Evolutionary conservation across 768 basidiomycete species (phyloP).

Genomic region (Flagelloscypha sp.): DNA sequence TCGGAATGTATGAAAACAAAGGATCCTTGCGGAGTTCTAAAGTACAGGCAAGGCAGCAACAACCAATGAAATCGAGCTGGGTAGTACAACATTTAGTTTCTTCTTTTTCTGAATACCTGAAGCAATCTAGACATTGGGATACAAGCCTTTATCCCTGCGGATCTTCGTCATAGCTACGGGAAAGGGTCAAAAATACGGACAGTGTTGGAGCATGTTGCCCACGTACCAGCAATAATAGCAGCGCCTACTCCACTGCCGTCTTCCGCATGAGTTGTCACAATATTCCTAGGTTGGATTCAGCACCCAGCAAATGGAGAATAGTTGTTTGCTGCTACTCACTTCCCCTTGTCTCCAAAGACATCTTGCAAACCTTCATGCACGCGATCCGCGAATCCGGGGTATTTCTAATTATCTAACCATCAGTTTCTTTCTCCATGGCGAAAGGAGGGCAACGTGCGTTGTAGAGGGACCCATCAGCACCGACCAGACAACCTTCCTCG

Average conservation of each 20-base stretch:
- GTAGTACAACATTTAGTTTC: too few relatives aligned
- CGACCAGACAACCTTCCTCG: conserved; percentile 83
- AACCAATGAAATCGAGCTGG: too few relatives aligned
- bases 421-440: background rate
- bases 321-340: conserved; percentile 40
- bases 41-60: too few relatives aligned
- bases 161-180: conserved; percentile 62
- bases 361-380: conserved; percentile 90
- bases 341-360: conserved; percentile 93
- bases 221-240: conserved; percentile 84
- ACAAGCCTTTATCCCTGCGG: conserved; percentile 48
- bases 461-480: conserved; percentile 92
- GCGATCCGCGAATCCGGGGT: conserved; percentile 89
- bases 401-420: conserved; percentile 60
- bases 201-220: background rate
- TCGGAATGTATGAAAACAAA: too few relatives aligned
- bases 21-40: too few relatives aligned
- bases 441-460: conserved; percentile 48
- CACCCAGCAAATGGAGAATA: background rate
- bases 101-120: too few relatives aligned
- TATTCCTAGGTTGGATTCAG: conserved; percentile 35
- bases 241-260: conserved; percentile 93
- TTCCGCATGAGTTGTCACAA: conserved; percentile 77
- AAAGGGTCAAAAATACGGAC: conserved; percentile 1
- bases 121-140: conserved; percentile 34